Evolutionary conservation across 805 yeast genomes (phyloP), one percentile per base, ranked within the genome.

Genomic region (Maudiozyma turicensis): DNA sequence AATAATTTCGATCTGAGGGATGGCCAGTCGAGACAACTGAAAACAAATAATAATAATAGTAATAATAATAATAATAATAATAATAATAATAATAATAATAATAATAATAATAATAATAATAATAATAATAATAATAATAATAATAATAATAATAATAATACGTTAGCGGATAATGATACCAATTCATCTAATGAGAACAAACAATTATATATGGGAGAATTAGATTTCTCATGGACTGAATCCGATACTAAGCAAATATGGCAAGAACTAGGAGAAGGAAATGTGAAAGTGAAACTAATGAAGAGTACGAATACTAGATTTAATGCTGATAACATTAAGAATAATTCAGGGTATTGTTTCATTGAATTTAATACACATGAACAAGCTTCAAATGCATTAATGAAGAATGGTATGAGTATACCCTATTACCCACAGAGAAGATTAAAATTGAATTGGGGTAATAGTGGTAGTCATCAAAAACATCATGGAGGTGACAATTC

Each of bases 151-250:
- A 34, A 34, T 9, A 10, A 4, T 34, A 6, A 13, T 2, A 28
- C n/a, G n/a, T n/a, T n/a, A n/a, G 15, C 15, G n/a, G 2, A 39
- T 32, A 30, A 6, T n/a, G 34, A 20, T 20, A 20, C 26, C 26
- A 20, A 20, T 20, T 20, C 26, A 20, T 20, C 26, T 20, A 20
- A 14, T 2, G 26, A 26, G 8, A 40, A 26, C 10, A 40, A 40
- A 13, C 14, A 45, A 31, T 14, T 15, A n/a, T 85, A 90, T 84
- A 90, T 89, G 95, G 97, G 96, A 26, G 96, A 87, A 58, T 68
- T 89, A 43, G 96, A 88, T 56, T 86, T 86, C 8, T 72, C 77
- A 63, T 86, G 95, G 89, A 86, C 84, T 52, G 96, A 89, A 61
- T 64, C 69, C 39, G 70, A 76, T 10, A 75, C 90, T 47, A 73